Evolutionary conservation across 345 rosid species (phyloP).

Genomic region (Eutrema heterophyllum): DNA sequence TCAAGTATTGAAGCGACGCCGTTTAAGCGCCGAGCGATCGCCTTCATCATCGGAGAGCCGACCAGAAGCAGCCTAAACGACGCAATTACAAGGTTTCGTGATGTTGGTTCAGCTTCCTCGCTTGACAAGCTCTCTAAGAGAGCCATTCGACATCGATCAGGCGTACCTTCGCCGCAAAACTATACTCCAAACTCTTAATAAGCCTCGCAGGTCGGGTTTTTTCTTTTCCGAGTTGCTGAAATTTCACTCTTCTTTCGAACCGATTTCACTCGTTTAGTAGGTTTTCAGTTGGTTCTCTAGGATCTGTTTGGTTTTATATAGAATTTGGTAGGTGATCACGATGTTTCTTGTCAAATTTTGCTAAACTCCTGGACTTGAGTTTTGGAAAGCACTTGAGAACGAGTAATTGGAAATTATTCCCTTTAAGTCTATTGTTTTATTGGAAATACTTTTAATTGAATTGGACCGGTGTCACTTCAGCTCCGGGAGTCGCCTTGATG

Average conservation of each 20-base stretch:
- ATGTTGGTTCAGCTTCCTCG: constrained; percentile 86
- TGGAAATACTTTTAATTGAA: background rate
- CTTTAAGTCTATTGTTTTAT: background rate
- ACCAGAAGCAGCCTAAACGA: constrained; percentile 12
- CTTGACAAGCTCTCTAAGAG: constrained; percentile 73
- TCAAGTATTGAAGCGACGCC: background rate
- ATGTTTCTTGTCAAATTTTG: background rate
- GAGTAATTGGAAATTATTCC: background rate
- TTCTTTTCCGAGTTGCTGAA: background rate
- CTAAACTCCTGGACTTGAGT: background rate
- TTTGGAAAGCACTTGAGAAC: background rate
- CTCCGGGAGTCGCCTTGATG: constrained; percentile 43
- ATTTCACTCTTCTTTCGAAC: background rate
- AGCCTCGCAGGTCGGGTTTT: constrained; percentile 46
- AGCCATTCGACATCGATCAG: constrained; percentile 75
- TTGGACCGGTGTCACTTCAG: background rate
- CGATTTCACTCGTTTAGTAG: background rate
- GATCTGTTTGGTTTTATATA: background rate
- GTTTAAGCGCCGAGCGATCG: constrained; percentile 9
- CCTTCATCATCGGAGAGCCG: background rate
- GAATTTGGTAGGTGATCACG: constrained; percentile 18
- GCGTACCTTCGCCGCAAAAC: constrained; percentile 82
- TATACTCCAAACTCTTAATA: constrained; percentile 51
- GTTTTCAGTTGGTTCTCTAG: background rate
- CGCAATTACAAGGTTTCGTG: background rate